These are phyloP conservation scores for Syzygium malaccense DNA, from an alignment of 441 rosid genomes.

Conservation along the genomic window DNA sequence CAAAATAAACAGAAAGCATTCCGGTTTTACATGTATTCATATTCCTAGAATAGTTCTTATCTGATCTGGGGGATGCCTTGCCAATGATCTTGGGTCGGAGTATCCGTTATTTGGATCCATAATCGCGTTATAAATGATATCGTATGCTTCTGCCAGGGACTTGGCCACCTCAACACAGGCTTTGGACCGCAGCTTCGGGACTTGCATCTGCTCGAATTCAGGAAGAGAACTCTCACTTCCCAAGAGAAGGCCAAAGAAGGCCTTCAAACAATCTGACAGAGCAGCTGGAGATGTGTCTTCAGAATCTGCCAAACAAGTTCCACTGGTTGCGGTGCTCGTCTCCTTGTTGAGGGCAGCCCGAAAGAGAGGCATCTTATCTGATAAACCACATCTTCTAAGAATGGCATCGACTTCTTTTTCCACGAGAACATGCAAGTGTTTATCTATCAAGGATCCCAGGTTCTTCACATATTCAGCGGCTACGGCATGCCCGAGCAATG, in stretches of 20 bases:
- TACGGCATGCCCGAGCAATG: constrained; percentile 59
- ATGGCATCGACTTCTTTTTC: constrained; percentile 82
- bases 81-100: constrained; percentile 78
- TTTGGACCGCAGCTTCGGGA: constrained; percentile 83
- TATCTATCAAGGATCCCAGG: constrained; percentile 64
- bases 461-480: constrained; percentile 70
- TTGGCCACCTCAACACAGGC: constrained; percentile 63
- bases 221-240: constrained; percentile 88
- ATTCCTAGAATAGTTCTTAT: constrained; percentile 88
- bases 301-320: constrained; percentile 40
- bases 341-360: constrained; percentile 27
- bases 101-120: constrained; percentile 70
- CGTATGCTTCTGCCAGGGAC: constrained; percentile 72
- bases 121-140: constrained; percentile 60
- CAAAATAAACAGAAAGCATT: background rate
- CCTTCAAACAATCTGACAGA: constrained; percentile 69
- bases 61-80: constrained; percentile 94
- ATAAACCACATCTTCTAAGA: constrained; percentile 62
- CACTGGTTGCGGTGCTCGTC: background rate
- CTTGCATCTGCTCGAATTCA: constrained; percentile 90
- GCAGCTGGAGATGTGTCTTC: constrained; percentile 61
- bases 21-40: constrained; percentile 16
- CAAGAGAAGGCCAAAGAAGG: constrained; percentile 78
- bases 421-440: constrained; percentile 54
- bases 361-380: constrained; percentile 64